Conservation (phyloP, 306 rosid genomes). For the Inga oerstediana region DNA sequence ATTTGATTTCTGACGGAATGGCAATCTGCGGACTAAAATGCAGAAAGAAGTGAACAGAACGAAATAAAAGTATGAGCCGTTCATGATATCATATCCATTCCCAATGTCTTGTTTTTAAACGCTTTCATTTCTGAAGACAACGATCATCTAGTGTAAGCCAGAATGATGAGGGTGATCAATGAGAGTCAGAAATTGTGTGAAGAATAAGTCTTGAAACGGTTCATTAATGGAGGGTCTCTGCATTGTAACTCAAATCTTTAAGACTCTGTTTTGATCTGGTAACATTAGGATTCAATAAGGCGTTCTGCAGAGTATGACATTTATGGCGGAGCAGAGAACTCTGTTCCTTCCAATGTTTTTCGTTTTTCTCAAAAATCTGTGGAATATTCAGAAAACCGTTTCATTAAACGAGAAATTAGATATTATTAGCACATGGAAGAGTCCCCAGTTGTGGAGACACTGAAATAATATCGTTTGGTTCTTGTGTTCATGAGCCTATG, state of each 20-base stretch:
- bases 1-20: constrained; percentile 22
- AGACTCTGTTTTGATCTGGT: background rate
- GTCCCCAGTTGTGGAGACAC: constrained; percentile 5
- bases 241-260: background rate
- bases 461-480: background rate
- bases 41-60: background rate
- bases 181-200: constrained; percentile 1
- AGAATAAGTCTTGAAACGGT: background rate
- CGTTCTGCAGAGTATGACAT: background rate
- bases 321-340: constrained; percentile 10
- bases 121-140: background rate
- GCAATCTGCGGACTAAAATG: constrained; percentile 30
- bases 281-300: background rate
- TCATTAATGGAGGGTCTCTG: background rate
- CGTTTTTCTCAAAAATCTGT: background rate
- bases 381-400: background rate
- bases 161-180: constrained; percentile 15
- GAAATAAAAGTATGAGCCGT: background rate
- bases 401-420: background rate
- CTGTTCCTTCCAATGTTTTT: constrained; percentile 9
- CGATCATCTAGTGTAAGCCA: background rate
- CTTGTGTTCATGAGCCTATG: background rate
- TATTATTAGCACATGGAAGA: background rate
- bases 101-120: background rate
- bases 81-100: background rate